Evolutionary conservation across 169 alveolate genomes (phyloP).

Genomic region (Cryptosporidium viatorum): DNA sequence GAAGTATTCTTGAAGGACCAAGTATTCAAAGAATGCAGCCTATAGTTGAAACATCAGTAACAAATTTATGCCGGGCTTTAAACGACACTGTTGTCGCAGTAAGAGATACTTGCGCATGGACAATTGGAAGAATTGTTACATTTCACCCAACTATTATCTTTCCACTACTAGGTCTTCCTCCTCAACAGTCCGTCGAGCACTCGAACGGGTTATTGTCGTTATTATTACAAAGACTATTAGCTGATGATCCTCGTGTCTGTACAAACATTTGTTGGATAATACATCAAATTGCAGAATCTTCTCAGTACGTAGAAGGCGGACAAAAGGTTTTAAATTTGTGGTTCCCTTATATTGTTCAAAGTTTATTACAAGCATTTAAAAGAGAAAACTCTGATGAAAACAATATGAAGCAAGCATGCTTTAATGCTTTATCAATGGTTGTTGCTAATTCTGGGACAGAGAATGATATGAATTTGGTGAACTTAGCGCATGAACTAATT

Average conservation of each 20-base stretch:
- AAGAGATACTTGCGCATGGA: conserved; percentile 94
- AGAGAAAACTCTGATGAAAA: conserved; percentile 54
- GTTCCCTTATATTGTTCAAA: conserved; percentile 62
- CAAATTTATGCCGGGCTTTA: conserved; percentile 86
- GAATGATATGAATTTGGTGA: conserved; percentile 35
- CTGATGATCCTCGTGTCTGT: conserved; percentile 74
- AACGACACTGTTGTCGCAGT: conserved; percentile 91
- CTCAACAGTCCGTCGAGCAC: conserved; percentile 24
- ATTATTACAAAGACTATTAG: conserved; percentile 50
- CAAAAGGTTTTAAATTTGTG: conserved; percentile 41
- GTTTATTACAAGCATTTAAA: conserved; percentile 60
- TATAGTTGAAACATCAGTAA: conserved; percentile 87
- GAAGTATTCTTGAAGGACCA: conserved; percentile 93
- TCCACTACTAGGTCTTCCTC: conserved; percentile 84
- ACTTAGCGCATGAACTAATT: conserved; percentile 58
- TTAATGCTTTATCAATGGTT: conserved; percentile 62
- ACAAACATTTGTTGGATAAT: conserved; percentile 69
- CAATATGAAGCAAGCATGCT: conserved; percentile 71
- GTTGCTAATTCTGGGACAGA: conserved; percentile 49
- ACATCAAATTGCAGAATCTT: conserved; percentile 64
- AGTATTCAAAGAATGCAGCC: conserved; percentile 87
- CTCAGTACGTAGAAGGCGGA: conserved; percentile 65
- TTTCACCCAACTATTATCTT: conserved; percentile 87
- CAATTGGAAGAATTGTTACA: conserved; percentile 90
- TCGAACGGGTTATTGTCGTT: conserved; percentile 31